Evolutionary conservation across 192 early-diverging fungal genomes (phyloP).

Genomic region (Gaertneriomyces sp.): DNA sequence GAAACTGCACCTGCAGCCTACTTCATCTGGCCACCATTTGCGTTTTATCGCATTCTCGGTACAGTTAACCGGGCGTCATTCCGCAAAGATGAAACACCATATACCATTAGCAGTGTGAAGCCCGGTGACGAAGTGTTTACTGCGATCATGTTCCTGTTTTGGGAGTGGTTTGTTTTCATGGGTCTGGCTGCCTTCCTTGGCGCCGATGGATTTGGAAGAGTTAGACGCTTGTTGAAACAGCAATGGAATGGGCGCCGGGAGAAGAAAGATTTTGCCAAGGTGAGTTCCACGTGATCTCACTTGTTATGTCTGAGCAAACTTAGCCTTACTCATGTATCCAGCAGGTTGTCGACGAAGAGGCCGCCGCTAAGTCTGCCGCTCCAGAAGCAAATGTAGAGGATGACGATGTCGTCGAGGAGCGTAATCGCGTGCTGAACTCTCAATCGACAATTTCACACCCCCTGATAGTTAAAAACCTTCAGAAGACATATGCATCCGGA

Average conservation of each 20-base stretch:
- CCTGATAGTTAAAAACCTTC: conserved; percentile 59
- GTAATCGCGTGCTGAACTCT: conserved; percentile 44
- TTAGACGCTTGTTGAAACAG: not conserved
- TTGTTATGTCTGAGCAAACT: not conserved
- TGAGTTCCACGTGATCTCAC: conserved; percentile 2
- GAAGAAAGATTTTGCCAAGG: conserved; percentile 46
- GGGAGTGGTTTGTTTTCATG: conserved; percentile 52
- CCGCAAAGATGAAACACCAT: conserved; percentile 35
- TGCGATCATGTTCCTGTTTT: conserved; percentile 54
- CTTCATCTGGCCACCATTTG: conserved; percentile 75
- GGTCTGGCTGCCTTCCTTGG: conserved; percentile 34
- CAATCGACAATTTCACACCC: conserved; percentile 39
- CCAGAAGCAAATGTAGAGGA: conserved; percentile 42
- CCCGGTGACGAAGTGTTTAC: conserved; percentile 53
- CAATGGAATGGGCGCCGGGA: conserved; percentile 51
- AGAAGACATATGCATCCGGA: conserved; percentile 53
- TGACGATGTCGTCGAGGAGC: conserved; percentile 58
- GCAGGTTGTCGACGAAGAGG: conserved; percentile 7
- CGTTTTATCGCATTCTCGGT: conserved; percentile 62
- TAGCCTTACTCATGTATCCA: not conserved
- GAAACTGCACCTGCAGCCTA: conserved; percentile 35
- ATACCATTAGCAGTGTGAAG: conserved; percentile 49
- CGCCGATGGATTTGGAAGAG: conserved; percentile 4
- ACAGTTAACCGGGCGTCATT: conserved; percentile 53
- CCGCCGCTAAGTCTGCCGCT: not conserved